These are phyloP conservation scores for Penicillium silybi DNA, from an alignment of 495 filamentous ascomycete genomes.

Conservation along the genomic window DNA sequence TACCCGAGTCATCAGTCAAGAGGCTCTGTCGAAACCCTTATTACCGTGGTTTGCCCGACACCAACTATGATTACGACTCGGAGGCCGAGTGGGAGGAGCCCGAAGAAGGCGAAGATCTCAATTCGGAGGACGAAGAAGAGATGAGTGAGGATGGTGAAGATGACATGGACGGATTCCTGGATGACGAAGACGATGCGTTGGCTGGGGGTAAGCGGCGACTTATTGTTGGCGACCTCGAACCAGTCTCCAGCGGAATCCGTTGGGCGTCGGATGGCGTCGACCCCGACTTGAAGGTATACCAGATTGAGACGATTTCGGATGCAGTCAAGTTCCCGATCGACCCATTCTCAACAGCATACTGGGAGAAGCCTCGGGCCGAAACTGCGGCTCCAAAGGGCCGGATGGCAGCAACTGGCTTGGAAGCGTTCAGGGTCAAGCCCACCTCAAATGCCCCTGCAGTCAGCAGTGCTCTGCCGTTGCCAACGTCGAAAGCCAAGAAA, in stretches of 20 bases:
- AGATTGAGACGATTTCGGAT: slow-evolving; percentile 67
- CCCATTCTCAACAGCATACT: slow-evolving; percentile 80
- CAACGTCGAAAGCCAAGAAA: slow-evolving; percentile 28
- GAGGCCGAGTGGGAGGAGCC: slow-evolving; percentile 92
- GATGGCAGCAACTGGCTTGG: slow-evolving; percentile 14
- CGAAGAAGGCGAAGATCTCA: slow-evolving; percentile 74
- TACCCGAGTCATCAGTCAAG: slow-evolving; percentile 44
- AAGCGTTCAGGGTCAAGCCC: slow-evolving; percentile 22
- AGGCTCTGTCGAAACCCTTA: slow-evolving; percentile 71
- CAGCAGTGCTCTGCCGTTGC: slow-evolving; percentile 6
- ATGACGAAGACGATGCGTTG: slow-evolving; percentile 47
- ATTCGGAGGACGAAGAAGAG: slow-evolving; percentile 76
- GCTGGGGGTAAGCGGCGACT: slow-evolving; percentile 40
- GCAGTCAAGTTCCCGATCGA: slow-evolving; percentile 61
- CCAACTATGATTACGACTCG: slow-evolving; percentile 94
- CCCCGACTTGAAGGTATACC: slow-evolving; percentile 49
- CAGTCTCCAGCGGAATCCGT: slow-evolving; percentile 70
- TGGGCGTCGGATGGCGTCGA: slow-evolving; percentile 65
- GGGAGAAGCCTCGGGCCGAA: slow-evolving; percentile 47
- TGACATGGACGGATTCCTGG: slow-evolving; percentile 53
- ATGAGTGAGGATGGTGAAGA: slow-evolving; percentile 49
- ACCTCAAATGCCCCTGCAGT: slow-evolving; percentile 6
- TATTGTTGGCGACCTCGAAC: slow-evolving; percentile 68
- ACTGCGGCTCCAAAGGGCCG: slow-evolving; percentile 5
- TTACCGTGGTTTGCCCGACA: slow-evolving; percentile 55